A percentile compares a stretch with the other conserved stretches of the same genome.
Conservation (phyloP, 257 asterid genomes). For the Marsdenia floribunda region DNA sequence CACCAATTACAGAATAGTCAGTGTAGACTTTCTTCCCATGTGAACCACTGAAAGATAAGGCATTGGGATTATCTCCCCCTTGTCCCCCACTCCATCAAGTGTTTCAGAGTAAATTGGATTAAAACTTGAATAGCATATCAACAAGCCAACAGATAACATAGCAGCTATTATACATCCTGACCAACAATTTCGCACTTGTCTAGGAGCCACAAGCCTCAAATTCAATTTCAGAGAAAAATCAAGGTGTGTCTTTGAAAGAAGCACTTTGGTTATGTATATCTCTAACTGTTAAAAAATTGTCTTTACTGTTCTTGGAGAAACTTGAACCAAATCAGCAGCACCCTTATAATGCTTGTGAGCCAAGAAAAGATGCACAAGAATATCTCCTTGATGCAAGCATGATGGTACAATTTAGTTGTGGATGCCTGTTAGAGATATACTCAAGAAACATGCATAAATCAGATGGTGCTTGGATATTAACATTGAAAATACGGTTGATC, state of each 20-base stretch:
- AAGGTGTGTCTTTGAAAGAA: conserved; percentile 23
- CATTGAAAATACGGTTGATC: conserved; percentile 37
- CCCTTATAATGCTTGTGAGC: conserved; percentile 32
- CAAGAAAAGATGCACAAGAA: conserved; percentile 23
- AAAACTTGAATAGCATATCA: conserved; percentile 60
- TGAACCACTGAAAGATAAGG: conserved; percentile 31
- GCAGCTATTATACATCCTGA: conserved; percentile 33
- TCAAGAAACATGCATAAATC: conserved; percentile 27
- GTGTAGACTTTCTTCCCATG: conserved; percentile 59
- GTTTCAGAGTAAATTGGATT: conserved; percentile 60
- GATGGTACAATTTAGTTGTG: conserved; percentile 21
- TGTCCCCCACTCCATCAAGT: conserved; percentile 34
- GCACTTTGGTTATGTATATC: conserved; percentile 26
- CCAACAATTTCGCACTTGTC: conserved; percentile 33
- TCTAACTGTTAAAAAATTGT: conserved; percentile 37
- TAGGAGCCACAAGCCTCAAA: conserved; percentile 44
- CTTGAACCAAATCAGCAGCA: conserved; percentile 24
- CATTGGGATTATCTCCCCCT: conserved; percentile 23
- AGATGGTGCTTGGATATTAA: conserved; percentile 32
- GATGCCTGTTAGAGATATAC: conserved; percentile 26
- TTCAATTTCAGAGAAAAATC: conserved; percentile 36
- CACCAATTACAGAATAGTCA: conserved; percentile 75
- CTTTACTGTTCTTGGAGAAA: conserved; percentile 26
- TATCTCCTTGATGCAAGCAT: conserved; percentile 22
- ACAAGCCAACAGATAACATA: conserved; percentile 48